Evolutionary conservation across 805 yeast genomes (phyloP), one percentile per base, ranked within the genome.

Genomic region (Metschnikowia gelsemii): DNA sequence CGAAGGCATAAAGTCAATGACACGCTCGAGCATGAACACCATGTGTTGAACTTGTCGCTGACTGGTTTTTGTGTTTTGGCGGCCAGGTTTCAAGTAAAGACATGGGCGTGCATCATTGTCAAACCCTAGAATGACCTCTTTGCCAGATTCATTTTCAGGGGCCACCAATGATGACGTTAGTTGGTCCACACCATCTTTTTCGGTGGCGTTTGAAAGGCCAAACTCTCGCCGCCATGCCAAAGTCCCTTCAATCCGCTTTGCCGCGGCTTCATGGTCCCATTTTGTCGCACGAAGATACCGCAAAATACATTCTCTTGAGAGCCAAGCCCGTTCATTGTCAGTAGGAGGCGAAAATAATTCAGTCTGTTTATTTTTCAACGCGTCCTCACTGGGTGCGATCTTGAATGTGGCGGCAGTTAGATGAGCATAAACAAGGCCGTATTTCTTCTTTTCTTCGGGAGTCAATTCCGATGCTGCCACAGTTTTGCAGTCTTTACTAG

Each of bases 31-130:
- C 89, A 84, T 84, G 68, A 74, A 91, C 5, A 93, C 98, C 60
- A 93, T 71, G 61, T 89, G 96, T 64, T 93, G 95, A n/a, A 93
- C 96, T 60, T 93, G 99, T 54, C 91, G 77, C 48, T 80, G 84
- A 1, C 93, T 79, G 2, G 93, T 80, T 57, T 87, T 87, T 12
- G 99, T 93, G 67, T 93, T 93, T 65, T 93, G 99, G 59, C 96
- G 78, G 11, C 98, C 98, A 0, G 96, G 95, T 62, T 87, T 85
- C 60, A 93, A 73, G 62, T 91, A 91, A 25, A 93, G 68, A 57
- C 97, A 91, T 4, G 99, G 98, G 59, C 99, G 79, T 18, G 84
- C 76, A 56, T 85, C 89, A 54, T 83, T 84, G 58, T 93, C 99
- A 59, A 70, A 93, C 17, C 99, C 99, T 34, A 93, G 68, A 38